Base-by-base conservation (phyloP, 768 basidiomycete genomes). In the Pulveroboletus sp. region DNA sequence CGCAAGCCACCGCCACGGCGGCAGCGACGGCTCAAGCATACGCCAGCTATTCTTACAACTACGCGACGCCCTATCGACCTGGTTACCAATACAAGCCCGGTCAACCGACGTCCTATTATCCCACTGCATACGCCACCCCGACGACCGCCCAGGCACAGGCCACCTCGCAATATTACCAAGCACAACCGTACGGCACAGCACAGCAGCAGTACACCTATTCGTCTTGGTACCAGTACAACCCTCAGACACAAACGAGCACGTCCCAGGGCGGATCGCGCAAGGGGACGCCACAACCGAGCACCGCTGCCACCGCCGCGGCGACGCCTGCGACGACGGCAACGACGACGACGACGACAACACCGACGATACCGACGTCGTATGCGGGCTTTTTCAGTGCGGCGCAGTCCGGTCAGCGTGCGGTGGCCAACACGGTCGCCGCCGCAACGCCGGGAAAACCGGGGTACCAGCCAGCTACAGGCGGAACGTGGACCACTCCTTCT, bases 391-490 rank as follows among this genome's bases (percentile, higher is more conserved):
- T 73, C 51, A 68, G 61, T 35, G 49, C 54, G 35, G 50, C 63
- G 47, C 68, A 71, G 26, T 55, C 64, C 22, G 68, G 65, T 23
- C 73, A 77, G 46, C 76, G 79, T 5, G 79, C 76, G 3, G 79
- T 81, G 6, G 79, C 79, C 10, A 82, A 81, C 40, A 81, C 80
- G 1, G 77, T 79, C 22, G 55, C 76, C 20, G 56, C 61, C 35
- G 47, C 61, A 20, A 57, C 54, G 36, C 47, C 64, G 0, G 54
- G 48, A 36, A 72, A 73, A 36, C 42, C 68, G n/a, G n/a, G n/a
- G n/a, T 68, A 65, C 48, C 60, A 66, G 17, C 62, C 68, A 12
- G n/a, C 51, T 2, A 49, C 60, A 2, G 58, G 55, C 19, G 63
- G 53, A 20, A 35, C 58, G 2, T 65, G 64, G 60, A 35, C 72